Evolutionary conservation across 208 protist genomes (phyloP), one percentile per base, ranked within the genome.

Genomic region (Trypanosoma melophagium): DNA sequence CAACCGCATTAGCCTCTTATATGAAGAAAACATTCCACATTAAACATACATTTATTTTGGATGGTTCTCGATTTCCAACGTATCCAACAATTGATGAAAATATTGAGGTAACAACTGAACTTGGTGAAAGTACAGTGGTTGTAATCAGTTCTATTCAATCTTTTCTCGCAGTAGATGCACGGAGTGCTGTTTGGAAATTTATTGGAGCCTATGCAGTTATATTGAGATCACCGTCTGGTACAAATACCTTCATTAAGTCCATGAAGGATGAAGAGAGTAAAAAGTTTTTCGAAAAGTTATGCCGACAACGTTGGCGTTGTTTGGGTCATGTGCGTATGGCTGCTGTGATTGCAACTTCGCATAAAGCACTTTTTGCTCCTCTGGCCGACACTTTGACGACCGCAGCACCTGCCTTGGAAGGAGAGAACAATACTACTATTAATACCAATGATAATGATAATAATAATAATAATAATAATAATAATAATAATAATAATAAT

Each of bases 101-200:
- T 38, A 24, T 21, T 21, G 35, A 58, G 25, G 31, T 4, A 16
- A 66, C 62, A 40, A n/a, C n/a, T n/a, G n/a, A n/a, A n/a, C 49
- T 73, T 12, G n/a, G 55, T 13, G 53, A 56, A 3, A 59, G 55
- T 21, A 73, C 69, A 35, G 71, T 59, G 5, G 41, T 87, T 38
- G 66, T 90, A 16, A 68, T 92, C 10, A 71, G 74, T 8, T 84
- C 86, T 0, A 70, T 77, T 9, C 71, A 74, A 10, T 72, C 70
- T 9, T 84, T 93, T 54, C 50, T 88, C 22, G 53, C 59, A 0
- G 71, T 84, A 21, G 81, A 93, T 60, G 76, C 70, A 40, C 71
- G 83, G 28, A 89, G 81, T 70, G 87, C 83, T 25, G 63, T 93
- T 35, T 93, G 87, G 87, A 87, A 87, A 56, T 80, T 77, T 70